Evolutionary conservation across 257 asterid species (phyloP).

Genomic region (Jasminum sambac): DNA sequence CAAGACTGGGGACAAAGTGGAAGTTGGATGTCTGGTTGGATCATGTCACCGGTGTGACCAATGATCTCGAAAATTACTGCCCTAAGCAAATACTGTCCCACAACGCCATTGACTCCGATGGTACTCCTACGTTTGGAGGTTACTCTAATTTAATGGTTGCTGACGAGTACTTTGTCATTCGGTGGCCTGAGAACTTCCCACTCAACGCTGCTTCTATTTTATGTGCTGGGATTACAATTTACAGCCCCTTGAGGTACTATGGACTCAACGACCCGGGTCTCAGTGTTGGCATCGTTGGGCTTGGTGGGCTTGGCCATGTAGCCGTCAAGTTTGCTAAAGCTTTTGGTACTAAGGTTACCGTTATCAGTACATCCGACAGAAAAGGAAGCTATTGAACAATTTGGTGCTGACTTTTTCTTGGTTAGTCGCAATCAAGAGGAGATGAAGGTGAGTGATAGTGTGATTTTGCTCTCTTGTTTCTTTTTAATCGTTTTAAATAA

Average conservation of each 20-base stretch:
- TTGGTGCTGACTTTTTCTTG: constrained; percentile 45
- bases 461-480: not conserved
- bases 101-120: constrained; percentile 27
- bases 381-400: constrained; percentile 42
- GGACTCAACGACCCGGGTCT: constrained; percentile 46
- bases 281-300: constrained; percentile 45
- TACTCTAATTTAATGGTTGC: constrained; percentile 42
- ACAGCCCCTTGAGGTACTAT: constrained; percentile 43
- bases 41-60: constrained; percentile 40
- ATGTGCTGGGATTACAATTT: constrained; percentile 50
- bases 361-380: constrained; percentile 37
- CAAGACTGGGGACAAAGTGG: constrained; percentile 49
- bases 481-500: too few species aligned
- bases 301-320: constrained; percentile 55
- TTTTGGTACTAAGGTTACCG: constrained; percentile 42
- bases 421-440: constrained; percentile 34
- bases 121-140: constrained; percentile 47
- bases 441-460: constrained; percentile 35
- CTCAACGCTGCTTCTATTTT: constrained; percentile 42
- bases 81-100: constrained; percentile 26
- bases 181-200: constrained; percentile 41
- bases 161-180: constrained; percentile 34
- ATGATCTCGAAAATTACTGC: constrained; percentile 39
- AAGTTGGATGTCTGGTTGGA: constrained; percentile 48
- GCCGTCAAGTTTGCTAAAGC: constrained; percentile 54